Evolutionary conservation across 108 stramenopile species (phyloP).

Genomic region (Aurantiochytrium sp.): DNA sequence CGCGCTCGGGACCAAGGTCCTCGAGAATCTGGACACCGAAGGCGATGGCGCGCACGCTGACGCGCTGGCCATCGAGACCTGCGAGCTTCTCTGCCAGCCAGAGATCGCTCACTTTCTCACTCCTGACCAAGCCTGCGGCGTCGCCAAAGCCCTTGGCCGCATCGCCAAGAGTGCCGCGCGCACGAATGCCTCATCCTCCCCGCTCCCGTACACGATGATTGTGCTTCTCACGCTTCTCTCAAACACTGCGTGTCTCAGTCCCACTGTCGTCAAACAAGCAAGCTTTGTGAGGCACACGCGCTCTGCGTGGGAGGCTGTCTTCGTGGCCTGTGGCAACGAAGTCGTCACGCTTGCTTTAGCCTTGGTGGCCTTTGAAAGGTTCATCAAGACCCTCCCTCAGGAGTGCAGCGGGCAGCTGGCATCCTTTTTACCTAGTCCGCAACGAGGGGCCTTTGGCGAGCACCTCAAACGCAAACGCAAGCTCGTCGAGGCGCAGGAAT

Average conservation of each 20-base stretch:
- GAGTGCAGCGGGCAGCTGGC: not conserved
- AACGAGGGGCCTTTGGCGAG: not conserved
- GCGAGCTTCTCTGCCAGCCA: too few species aligned
- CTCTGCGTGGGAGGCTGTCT: not conserved
- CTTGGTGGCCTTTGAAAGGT: not conserved
- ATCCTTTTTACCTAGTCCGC: not conserved
- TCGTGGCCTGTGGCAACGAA: not conserved
- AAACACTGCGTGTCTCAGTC: too few species aligned
- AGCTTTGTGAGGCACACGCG: not conserved
- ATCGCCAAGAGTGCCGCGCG: too few species aligned
- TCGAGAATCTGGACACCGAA: not conserved
- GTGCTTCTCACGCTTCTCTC: too few species aligned
- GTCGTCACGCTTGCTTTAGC: not conserved
- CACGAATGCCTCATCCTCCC: too few species aligned
- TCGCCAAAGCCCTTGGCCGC: too few species aligned
- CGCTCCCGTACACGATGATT: too few species aligned
- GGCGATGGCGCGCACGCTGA: too few species aligned
- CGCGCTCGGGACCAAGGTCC: not conserved
- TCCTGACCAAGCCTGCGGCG: too few species aligned
- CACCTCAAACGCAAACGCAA: not conserved
- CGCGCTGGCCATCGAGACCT: too few species aligned
- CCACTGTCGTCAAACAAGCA: too few species aligned
- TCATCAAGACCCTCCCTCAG: not conserved
- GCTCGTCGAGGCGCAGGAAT: not conserved
- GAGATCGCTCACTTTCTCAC: too few species aligned